A percentile compares a stretch with the other conserved stretches of the same genome.
Conservation (phyloP, 768 basidiomycete genomes). For the Mycena olivaceomarginata region DNA sequence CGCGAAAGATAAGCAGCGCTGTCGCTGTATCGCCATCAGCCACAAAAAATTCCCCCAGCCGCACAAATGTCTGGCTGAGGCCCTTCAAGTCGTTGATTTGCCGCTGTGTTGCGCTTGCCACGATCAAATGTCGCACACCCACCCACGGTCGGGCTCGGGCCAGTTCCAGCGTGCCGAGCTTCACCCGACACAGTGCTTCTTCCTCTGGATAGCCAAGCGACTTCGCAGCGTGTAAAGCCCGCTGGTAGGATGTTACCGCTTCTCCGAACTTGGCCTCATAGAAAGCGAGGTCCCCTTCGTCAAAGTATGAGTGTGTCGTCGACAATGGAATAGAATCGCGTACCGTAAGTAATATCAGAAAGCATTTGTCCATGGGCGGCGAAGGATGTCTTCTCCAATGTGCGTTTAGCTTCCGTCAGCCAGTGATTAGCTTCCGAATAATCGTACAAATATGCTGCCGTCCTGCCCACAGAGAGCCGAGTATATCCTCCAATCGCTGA, state of each 20-base stretch:
- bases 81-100: slow-evolving; percentile 41
- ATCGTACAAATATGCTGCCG: slow-evolving; percentile 41
- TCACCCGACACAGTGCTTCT: slow-evolving; percentile 34
- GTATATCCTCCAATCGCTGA: slow-evolving; percentile 30
- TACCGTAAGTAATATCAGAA: slow-evolving; percentile 41
- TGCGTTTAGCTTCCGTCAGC: slow-evolving; percentile 26
- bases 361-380: slow-evolving; percentile 33
- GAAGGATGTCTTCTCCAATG: slow-evolving; percentile 20
- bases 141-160: slow-evolving; percentile 22
- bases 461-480: slow-evolving; percentile 34
- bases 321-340: background rate
- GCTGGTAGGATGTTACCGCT: slow-evolving; percentile 31
- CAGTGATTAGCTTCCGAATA: slow-evolving; percentile 32
- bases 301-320: background rate
- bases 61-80: slow-evolving; percentile 41
- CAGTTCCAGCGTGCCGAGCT: slow-evolving; percentile 39
- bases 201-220: slow-evolving; percentile 36
- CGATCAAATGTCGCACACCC: slow-evolving; percentile 39
- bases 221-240: slow-evolving; percentile 30
- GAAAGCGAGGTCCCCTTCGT: slow-evolving; percentile 41
- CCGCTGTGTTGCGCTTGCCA: slow-evolving; percentile 37
- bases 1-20: slow-evolving; percentile 36
- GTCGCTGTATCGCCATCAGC: slow-evolving; percentile 22
- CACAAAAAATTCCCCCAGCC: slow-evolving; percentile 38
- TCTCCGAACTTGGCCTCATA: slow-evolving; percentile 30